Base-by-base conservation (phyloP, 306 rosid species). In the Vicia sativa region DNA sequence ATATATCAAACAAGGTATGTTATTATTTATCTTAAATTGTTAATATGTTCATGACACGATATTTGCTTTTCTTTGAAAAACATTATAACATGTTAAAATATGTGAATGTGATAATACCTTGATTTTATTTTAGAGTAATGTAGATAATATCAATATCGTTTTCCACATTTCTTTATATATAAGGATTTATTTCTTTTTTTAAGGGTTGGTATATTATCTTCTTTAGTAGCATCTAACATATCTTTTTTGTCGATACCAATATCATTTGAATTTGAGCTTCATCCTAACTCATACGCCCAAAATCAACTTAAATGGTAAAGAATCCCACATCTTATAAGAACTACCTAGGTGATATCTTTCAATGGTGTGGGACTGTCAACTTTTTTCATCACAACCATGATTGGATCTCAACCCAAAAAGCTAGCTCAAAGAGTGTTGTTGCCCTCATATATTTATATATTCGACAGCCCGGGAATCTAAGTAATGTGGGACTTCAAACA, bases 1-100 rank as follows among this genome's bases (percentile, higher is more conserved):
- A 90, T 78, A 77, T 90, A 83, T 93, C 98, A 53, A 93, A 85
- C 81, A 93, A 93, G 98, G 98, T 92, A 78, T 23, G 64, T 7
- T 53, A 9, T 81, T 57, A 53, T 74, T 70, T 65, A 43, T 61
- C 38, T 70, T 60, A 29, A 37, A 52, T 38, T 58, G 65, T 69
- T 74, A 72, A 67, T 65, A 35, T 52, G 38, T 54, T 12, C 18
- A 26, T 68, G 54, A 60, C 37, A 65, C 26, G 35, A 28, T 55
- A 64, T n/a, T 59, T 62, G 12, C 15, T 59, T 58, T 65, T 25
- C 66, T 21, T 46, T 55, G 57, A 39, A 44, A 57, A 57, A 34
- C 34, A 46, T 18, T 44, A 18, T 65, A 46, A 45, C 15, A 57
- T 31, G 23, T 57, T n/a, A 57, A 31, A 31, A 31, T 7, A n/a